Base-by-base conservation (phyloP, 306 rosid genomes). In the Quercus bicolor region DNA sequence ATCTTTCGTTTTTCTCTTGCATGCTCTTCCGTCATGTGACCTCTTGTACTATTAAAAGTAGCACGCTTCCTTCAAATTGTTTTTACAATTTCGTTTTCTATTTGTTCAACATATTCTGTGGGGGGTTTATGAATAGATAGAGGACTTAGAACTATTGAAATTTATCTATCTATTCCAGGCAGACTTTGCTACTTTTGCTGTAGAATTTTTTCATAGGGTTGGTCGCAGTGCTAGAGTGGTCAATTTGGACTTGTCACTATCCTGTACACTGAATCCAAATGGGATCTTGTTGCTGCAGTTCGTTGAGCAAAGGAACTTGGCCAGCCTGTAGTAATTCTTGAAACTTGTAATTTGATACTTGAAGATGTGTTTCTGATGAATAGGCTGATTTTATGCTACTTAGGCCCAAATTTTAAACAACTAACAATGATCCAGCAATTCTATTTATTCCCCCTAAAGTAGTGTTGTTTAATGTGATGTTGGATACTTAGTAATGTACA, bases 151-250 rank as follows among this genome's bases (percentile, higher is more conserved):
- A 85, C 70, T 79, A 54, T 70, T 20, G 75, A 69, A 70, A 23
- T 52, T 29, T 29, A 26, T 83, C 78, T 79, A 34, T 74, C 19
- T 71, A 56, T 90, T 91, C 74, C 96, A 95, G 98, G 96, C 94
- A 28, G 97, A 92, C 73, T 92, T 92, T 76, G 97, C 98, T 74
- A 92, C 91, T 77, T 95, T 94, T 81, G 98, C 98, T 26, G 97
- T 92, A 68, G 97, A 95, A 80, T 95, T 95, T 79, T 77, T 95
- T 79, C 98, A 95, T 62, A 86, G 98, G 82, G 82, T 92, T 80
- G 98, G 98, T 74, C 93, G 94, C 65, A 95, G 98, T 21, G 98
- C 90, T 74, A 93, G 98, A 88, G 98, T 56, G 97, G 98, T 84
- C 95, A 90, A 82, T 70, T 77, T 74, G 98, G 98, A 85, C 89